Evolutionary conservation across 2,329 filamentous ascomycete genomes (phyloP).

Genomic region (Xylaria sp.): DNA sequence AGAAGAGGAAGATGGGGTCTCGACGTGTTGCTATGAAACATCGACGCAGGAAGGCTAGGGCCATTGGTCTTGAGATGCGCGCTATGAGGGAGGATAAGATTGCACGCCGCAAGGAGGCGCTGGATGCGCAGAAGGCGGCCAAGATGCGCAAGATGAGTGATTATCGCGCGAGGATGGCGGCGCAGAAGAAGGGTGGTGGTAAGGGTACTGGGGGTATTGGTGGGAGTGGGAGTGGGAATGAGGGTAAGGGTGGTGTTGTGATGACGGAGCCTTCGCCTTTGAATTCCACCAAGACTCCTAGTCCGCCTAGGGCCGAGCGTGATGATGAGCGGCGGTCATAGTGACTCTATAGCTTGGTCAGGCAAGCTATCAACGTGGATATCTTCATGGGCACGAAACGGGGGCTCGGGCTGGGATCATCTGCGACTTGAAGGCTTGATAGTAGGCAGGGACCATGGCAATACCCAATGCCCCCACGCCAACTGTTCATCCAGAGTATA

Average conservation of each 20-base stretch:
- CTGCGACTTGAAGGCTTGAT: neutral
- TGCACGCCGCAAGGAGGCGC: constrained; percentile 39
- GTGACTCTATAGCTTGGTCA: neutral
- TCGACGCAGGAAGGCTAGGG: constrained; percentile 49
- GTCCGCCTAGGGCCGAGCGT: constrained; percentile 11
- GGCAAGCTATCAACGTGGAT: neutral
- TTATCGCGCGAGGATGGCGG: constrained; percentile 29
- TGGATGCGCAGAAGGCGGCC: constrained; percentile 36
- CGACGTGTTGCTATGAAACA: constrained; percentile 57
- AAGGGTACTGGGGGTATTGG: neutral
- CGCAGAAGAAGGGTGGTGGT: constrained; percentile 18
- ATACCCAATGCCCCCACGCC: neutral
- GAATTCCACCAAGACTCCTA: too few species aligned
- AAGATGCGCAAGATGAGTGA: constrained; percentile 33
- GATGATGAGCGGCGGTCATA: neutral
- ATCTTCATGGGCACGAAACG: neutral
- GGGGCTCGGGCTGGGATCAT: neutral
- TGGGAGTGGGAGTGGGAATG: too few species aligned
- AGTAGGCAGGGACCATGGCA: neutral
- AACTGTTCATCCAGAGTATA: neutral
- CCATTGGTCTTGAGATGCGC: constrained; percentile 41
- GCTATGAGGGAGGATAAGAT: constrained; percentile 41
- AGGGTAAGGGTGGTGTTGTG: too few species aligned
- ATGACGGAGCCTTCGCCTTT: too few species aligned
- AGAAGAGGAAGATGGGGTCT: constrained; percentile 51